Base-by-base conservation (phyloP, 495 filamentous ascomycete genomes). In the Podospora fimiseda region DNA sequence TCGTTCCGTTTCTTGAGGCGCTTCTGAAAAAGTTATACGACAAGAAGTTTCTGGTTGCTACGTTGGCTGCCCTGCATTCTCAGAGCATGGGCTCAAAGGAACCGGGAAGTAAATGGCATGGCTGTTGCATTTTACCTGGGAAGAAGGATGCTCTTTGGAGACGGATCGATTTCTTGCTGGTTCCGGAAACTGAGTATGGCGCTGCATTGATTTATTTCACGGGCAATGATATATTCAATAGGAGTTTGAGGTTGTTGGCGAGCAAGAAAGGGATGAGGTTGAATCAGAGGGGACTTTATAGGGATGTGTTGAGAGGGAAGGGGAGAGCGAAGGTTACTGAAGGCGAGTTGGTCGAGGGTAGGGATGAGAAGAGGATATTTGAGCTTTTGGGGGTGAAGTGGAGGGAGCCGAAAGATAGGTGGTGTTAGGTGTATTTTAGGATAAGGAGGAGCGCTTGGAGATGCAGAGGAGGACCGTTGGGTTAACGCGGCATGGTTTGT, bases 151-250 rank as follows among this genome's bases (percentile, higher is more conserved):
- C 70, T 0, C 58, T 81, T 3, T 95, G 89, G 90, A 79, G 90
- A 19, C 79, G 90, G 1, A 86, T 96, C 53, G 93, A 98, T 63
- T 80, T 96, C 23, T 74, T 98, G 0, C 77, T 95, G 14, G 93
- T 96, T 11, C 90, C 90, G 0, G 81, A 83, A 55, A 74, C 78
- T 0, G 84, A 96, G 69, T 73, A 91, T 38, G 93, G 93, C 2
- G 93, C 93, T 1, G 91, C 93, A 1, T 64, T 96, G 61, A 79
- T 98, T 47, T 98, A 98, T 61, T 98, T 96, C 59, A 96, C 93
- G 0, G 93, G 93, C 1, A 94, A 95, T 60, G 91, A 96, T 61
- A 90, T 96, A 45, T 98, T 98, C 72, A 98, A 98, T 60, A 76
- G 92, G 23, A 93, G 88, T 51, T 80, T 96, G 68, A 69, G 93